Evolutionary conservation across 257 asterid species (phyloP).

Genomic region (Ajuga chamaepitys): DNA sequence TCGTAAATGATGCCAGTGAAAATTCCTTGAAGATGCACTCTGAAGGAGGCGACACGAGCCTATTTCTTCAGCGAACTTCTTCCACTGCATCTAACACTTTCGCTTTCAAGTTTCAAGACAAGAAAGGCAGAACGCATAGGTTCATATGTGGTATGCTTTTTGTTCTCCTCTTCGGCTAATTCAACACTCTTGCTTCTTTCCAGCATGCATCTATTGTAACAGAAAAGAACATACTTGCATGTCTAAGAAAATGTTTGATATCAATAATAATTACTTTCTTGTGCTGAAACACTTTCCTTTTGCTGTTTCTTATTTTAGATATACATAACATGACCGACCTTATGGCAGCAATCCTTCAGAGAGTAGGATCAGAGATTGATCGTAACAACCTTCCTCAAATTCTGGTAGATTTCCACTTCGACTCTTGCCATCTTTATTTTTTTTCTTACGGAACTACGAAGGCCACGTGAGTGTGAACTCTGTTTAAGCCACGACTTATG

Average conservation of each 20-base stretch:
- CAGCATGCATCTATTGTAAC: no score
- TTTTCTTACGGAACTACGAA: neutral
- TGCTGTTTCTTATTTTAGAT: conserved; percentile 33
- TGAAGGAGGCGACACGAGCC: conserved; percentile 72
- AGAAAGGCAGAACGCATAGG: conserved; percentile 84
- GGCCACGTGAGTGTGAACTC: neutral
- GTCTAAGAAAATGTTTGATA: neutral
- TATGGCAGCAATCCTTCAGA: conserved; percentile 77
- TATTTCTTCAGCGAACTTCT: conserved; percentile 42
- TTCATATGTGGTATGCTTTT: conserved; percentile 64
- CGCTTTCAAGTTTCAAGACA: conserved; percentile 87
- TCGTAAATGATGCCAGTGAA: conserved; percentile 41
- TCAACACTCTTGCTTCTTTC: neutral
- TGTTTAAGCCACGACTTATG: neutral
- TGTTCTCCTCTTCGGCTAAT: neutral
- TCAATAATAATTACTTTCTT: neutral
- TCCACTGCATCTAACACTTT: conserved; percentile 43
- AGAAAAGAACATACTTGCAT: neutral
- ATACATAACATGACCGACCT: conserved; percentile 60
- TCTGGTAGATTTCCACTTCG: conserved; percentile 39
- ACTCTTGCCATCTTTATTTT: neutral
- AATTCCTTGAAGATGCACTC: conserved; percentile 68
- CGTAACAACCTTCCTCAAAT: conserved; percentile 84
- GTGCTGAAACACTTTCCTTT: neutral
- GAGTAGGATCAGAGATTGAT: conserved; percentile 86